Evolutionary conservation across 192 early-diverging fungal genomes (phyloP).

Genomic region (Backusella psychrophila): DNA sequence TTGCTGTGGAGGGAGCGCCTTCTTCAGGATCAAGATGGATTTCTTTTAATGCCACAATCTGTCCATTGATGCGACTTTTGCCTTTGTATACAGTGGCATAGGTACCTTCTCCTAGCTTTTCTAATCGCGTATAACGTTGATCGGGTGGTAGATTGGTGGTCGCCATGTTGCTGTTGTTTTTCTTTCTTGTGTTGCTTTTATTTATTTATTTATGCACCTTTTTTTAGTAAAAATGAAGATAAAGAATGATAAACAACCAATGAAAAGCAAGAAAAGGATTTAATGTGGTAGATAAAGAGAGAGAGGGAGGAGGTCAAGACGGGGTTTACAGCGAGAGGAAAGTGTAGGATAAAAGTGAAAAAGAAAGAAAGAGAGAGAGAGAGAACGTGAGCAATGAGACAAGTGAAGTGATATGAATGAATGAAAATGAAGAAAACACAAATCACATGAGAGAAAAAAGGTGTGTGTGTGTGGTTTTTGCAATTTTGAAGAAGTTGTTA

Average conservation of each 20-base stretch:
- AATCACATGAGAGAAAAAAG: neutral
- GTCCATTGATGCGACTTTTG: constrained; percentile 67
- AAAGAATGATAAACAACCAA: neutral
- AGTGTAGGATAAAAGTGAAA: neutral
- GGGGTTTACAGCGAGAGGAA: neutral
- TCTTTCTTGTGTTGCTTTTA: neutral
- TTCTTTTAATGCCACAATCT: constrained; percentile 95
- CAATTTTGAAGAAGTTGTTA: neutral
- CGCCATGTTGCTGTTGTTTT: neutral
- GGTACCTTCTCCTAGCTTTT: constrained; percentile 97
- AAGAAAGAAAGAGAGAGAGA: neutral
- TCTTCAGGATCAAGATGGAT: constrained; percentile 90
- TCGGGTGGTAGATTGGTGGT: constrained; percentile 17
- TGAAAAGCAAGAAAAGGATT: neutral
- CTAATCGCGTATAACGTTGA: constrained; percentile 69
- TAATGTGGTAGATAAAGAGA: neutral
- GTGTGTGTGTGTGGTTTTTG: neutral
- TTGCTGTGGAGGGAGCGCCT: constrained; percentile 96
- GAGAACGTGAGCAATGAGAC: neutral
- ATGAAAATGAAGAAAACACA: neutral
- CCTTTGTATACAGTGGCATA: constrained; percentile 93
- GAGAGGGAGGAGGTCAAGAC: neutral
- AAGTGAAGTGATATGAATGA: neutral
- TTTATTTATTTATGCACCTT: neutral
- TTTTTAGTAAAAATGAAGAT: neutral